Evolutionary conservation across 1,284 basidiomycete species (phyloP), one percentile per base, ranked within the genome.

Genomic region (Apiotrichum mycotoxinovorans): DNA sequence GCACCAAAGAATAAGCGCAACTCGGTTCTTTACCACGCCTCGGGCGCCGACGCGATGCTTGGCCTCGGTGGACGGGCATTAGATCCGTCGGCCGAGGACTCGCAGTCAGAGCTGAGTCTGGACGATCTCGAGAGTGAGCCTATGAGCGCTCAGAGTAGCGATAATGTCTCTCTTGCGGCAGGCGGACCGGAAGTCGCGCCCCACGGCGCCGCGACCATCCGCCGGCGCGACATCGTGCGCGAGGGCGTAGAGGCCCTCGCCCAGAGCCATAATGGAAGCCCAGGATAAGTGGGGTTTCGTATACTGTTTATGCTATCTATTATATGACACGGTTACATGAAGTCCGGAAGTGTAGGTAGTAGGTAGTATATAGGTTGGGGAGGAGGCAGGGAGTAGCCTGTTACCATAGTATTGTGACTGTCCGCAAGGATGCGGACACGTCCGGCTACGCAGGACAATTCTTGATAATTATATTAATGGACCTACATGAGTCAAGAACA

Each of bases 1-100:
- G 26, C 64, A 11, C 57, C 65, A 22, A 70, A 60, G 56, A 62
- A 69, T 45, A 77, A 77, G 52, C 54, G 75, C 48, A 78, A 76
- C 61, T 74, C 71, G 53, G 66, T 72, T 64, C 64, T 76, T 48
- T 78, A 76, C 65, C 74, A 73, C 45, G 71, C 72, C 25, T 69
- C 66, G 1, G 72, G 73, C 1, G 70, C 68, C 14, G 75, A 78
- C 51, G 65, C 67, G 2, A 63, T 78, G 63, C 58, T 76, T 1
- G 72, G 74, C 8, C 60, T 75, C 26, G 67, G 61, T 11, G 75
- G 74, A 3, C 64, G 76, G n/a, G 63, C 66, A 18, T 60, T 78
- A 12, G 71, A 73, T 59, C 65, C 72, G 33, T 65, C 58, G 1
- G 46, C 52, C 10, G 62, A 63, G 45, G 62, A 62, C 54, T 45